These are phyloP conservation scores for Suillus cothurnatus DNA, from an alignment of 768 basidiomycete genomes.

Conservation along the genomic window DNA sequence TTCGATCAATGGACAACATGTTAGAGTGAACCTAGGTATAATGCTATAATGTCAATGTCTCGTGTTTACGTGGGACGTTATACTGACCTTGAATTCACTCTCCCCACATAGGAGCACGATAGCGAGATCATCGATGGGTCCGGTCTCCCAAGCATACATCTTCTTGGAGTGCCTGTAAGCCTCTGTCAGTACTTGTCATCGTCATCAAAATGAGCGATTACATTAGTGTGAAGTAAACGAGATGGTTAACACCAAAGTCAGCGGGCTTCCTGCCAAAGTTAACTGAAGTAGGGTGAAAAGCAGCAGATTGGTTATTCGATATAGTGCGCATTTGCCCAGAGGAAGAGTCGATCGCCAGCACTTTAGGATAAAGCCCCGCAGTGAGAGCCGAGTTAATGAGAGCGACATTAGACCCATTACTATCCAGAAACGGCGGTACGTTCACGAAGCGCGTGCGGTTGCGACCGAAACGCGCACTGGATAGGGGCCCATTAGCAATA, in stretches of 20 bases:
- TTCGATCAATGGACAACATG: conserved; percentile 79
- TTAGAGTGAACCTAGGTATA: conserved; percentile 64
- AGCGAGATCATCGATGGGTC: conserved; percentile 83
- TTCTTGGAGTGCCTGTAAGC: conserved; percentile 85
- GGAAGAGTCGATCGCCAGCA: conserved; percentile 67
- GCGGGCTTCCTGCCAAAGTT: conserved; percentile 72
- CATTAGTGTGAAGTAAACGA: conserved; percentile 91
- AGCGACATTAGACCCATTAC: conserved; percentile 62
- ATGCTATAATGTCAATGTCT: conserved; percentile 7
- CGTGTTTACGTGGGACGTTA: background rate
- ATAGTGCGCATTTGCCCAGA: conserved; percentile 75
- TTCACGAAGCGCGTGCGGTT: conserved; percentile 73
- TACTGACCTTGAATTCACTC: conserved; percentile 77
- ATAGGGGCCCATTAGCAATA: background rate
- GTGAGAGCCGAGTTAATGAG: conserved; percentile 81
- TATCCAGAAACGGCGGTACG: conserved; percentile 71
- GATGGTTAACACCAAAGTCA: conserved; percentile 75
- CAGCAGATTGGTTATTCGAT: conserved; percentile 74
- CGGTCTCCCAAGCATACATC: conserved; percentile 91
- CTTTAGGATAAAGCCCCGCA: conserved; percentile 90
- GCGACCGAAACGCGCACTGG: conserved; percentile 74
- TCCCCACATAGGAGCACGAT: conserved; percentile 89
- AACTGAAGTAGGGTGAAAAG: conserved; percentile 90
- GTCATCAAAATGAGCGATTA: conserved; percentile 34
- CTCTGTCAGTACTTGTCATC: conserved; percentile 8